Base-by-base conservation (phyloP, 108 stramenopile species). In the Cyclotella choctawhatcheeana region DNA sequence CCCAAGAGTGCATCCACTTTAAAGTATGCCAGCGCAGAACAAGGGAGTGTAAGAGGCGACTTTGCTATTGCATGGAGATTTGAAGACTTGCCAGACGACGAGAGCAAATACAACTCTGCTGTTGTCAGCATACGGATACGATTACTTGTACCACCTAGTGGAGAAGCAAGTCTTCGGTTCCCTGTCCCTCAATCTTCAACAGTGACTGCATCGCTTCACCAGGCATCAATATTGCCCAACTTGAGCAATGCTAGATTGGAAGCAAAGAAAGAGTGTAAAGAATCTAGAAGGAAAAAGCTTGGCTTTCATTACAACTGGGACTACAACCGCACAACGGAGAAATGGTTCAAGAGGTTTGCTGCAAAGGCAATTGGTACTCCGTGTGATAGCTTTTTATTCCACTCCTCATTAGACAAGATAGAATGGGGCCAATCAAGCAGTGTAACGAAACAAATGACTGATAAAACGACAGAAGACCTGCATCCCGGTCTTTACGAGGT, bases 51-150 rank as follows among this genome's bases (percentile, higher is more conserved):
- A 12, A 54, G 45, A 2, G 76, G 76, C 21, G 76, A 77, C 32
- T 77, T 43, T 33, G 67, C 68, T n/a, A 69, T 77, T 55, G 76
- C 76, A 44, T 77, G 76, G 76, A 58, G 76, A 17, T 77, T 77
- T 29, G 76, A 77, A 56, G 30, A 45, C 44, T 68, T 77, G 16
- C 76, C 76, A 21, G 32, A 55, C 0, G 54, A 69, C 21, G 61
- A 55, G 20, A 54, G 33, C 8, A 1, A 63, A 1, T 69, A 69
- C 30, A 50, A 77, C 26, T 77, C 76, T 20, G 60, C 76, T 58
- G 7, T 64, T 43, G 76, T 77, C 32, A 69, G 13, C 0, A 62
- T 77, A 14, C 67, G 67, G 1, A 77, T 77, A 16, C n/a, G 76
- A 35, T 13, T 77, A 0, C 53, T 77, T 24, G 40, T 77, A 0